Percentiles rank a stretch among this genome's conserved stretches.
phyloP scores from a whole-genome alignment of 441 rosid genomes.

The Bruguiera hainesii region DNA sequence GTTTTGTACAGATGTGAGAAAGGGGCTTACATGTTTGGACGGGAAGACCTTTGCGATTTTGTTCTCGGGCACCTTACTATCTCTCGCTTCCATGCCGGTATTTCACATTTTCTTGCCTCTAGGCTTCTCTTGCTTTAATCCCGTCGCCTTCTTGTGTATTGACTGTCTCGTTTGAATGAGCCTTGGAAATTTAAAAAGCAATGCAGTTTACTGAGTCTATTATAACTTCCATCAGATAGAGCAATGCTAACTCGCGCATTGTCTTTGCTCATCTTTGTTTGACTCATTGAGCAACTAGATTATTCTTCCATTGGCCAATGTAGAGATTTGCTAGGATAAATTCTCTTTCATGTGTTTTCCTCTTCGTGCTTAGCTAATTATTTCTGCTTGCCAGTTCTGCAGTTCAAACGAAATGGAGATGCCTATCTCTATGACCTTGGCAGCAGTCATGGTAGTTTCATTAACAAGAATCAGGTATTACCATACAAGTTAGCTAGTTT shows the following conservation, averaged over 20 bases:
- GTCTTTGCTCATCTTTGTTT: background rate
- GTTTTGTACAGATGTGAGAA: conserved; percentile 51
- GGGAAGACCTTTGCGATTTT: conserved; percentile 83
- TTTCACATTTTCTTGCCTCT: background rate
- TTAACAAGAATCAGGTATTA: conserved; percentile 78
- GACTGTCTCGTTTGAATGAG: no score
- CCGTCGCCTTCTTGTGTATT: no score
- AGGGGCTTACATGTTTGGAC: conserved; percentile 98
- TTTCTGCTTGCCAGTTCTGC: conserved; percentile 54
- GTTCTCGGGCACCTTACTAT: conserved; percentile 87
- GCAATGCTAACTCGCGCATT: no score
- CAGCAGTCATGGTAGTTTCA: conserved; percentile 79
- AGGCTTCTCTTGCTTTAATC: background rate
- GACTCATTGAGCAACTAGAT: background rate
- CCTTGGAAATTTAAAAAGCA: no score
- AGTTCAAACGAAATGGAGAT: conserved; percentile 74
- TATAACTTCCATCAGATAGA: no score
- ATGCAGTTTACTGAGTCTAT: no score
- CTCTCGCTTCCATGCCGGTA: conserved; percentile 97
- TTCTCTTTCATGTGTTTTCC: background rate
- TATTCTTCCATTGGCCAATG: background rate
- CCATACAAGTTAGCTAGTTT: background rate
- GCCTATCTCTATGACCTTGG: conserved; percentile 84
- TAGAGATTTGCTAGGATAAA: background rate
- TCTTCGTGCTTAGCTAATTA: conserved; percentile 1